These are phyloP conservation scores for Yamadazyma blattariae DNA, from an alignment of 1,139 yeast species.

Conservation along the genomic window DNA sequence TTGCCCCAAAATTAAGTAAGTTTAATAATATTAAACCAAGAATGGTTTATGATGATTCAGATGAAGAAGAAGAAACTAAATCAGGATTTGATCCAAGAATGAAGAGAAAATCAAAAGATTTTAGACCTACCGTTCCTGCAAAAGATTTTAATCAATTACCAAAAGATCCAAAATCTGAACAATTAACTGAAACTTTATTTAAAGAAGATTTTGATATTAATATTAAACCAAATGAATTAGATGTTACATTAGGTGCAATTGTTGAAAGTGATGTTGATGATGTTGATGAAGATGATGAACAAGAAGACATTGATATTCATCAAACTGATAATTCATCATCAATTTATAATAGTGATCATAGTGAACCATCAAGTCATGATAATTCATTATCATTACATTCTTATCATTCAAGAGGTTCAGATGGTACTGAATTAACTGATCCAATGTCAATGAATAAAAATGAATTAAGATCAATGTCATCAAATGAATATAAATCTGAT, in stretches of 20 bases:
- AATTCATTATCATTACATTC: conserved; percentile 38
- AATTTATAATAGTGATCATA: conserved; percentile 31
- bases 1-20: conserved; percentile 13
- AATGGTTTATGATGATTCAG: conserved; percentile 18
- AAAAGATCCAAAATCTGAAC: conserved; percentile 2
- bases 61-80: conserved; percentile 15
- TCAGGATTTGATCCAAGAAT: conserved; percentile 24
- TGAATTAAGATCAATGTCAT: conserved; percentile 13
- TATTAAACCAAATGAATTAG: conserved; percentile 15
- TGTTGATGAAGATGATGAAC: conserved; percentile 9
- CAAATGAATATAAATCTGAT: conserved; percentile 12
- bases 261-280: conserved; percentile 33
- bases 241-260: conserved; percentile 34
- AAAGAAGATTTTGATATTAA: conserved; percentile 9
- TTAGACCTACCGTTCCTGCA: conserved; percentile 6
- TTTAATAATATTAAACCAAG: conserved; percentile 16
- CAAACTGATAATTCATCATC: conserved; percentile 32
- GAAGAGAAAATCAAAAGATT: conserved; percentile 11
- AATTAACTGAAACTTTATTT: background rate
- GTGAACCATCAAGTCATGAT: conserved; percentile 20
- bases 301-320: background rate
- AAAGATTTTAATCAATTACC: conserved; percentile 5
- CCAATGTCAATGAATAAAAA: conserved; percentile 13
- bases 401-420: conserved; percentile 28
- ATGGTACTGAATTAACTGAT: conserved; percentile 15